phyloP scores from a whole-genome alignment of 441 rosid species.

The Arabidopsis lyrata region DNA sequence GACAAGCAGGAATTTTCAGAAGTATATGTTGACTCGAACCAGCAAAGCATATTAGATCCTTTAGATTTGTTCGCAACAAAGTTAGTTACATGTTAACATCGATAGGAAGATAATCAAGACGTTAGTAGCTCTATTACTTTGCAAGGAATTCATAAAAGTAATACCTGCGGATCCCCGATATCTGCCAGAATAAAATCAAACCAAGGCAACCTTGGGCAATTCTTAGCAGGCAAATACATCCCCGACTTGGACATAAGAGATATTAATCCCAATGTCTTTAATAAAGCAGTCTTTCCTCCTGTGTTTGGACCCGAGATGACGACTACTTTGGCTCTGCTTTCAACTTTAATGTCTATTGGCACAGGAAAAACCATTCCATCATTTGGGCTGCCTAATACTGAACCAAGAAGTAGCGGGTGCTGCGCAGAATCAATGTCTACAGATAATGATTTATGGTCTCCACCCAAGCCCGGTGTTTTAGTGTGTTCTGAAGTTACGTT shows the following conservation, averaged over 20 bases:
- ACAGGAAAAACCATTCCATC: constrained; percentile 64
- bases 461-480: constrained; percentile 39
- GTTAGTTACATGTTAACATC: neutral
- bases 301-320: constrained; percentile 94
- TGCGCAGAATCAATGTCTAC: constrained; percentile 75
- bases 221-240: constrained; percentile 84
- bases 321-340: constrained; percentile 70
- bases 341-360: constrained; percentile 86
- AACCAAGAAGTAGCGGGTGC: constrained; percentile 81
- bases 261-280: constrained; percentile 90
- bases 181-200: constrained; percentile 93
- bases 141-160: constrained; percentile 23
- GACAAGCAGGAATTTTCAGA: neutral
- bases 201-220: constrained; percentile 82
- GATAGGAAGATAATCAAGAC: neutral
- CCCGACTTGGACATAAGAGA: constrained; percentile 95
- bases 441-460: constrained; percentile 43
- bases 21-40: neutral
- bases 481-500: constrained; percentile 49
- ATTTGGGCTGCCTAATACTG: constrained; percentile 42
- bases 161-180: constrained; percentile 97
- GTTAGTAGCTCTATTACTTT: neutral
- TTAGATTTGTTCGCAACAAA: neutral
- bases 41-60: neutral
- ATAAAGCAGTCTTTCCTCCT: constrained; percentile 97